Base-by-base conservation (phyloP, 148 eudicot species). In the Rhododendron kiyosumense region DNA sequence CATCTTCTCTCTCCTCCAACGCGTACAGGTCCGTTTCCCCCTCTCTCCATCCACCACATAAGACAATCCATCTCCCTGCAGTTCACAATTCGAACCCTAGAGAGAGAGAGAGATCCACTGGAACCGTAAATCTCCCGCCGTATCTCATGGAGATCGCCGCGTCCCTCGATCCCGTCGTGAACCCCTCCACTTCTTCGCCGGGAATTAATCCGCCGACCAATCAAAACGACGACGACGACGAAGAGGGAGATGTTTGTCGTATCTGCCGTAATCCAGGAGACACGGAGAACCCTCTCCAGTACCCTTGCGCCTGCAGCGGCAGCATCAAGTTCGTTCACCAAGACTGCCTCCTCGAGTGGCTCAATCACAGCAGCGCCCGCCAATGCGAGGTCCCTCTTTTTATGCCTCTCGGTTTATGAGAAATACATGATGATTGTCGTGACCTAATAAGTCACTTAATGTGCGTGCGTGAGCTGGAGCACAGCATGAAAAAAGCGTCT, bases 261-360 rank as follows among this genome's bases (percentile, higher is more conserved):
- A 95, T 95, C 89, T 95, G 98, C 59, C 89, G 98, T 48, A 95
- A 93, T 82, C 92, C 97, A 17, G 98, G 97, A 5, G 98, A 95
- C 7, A 76, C 87, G 20, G 97, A 95, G 77, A 92, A 94, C 91
- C 98, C 98, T 51, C 87, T 95, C 48, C 90, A 93, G 46, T 95
- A 95, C 85, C 98, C 97, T 0, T 95, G 98, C 83, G 98, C 97
- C 6, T 95, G 97, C 88, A 93, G 97, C 84, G 98, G 98, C 0
- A 95, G 98, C 76, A 95, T 95, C 82, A 95, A 95, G 89, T 95
- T 91, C 85, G 98, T 95, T 85, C 98, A 95, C 82, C 97, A 95
- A 86, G 97, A 95, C 88, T 95, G 98, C 75, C 96, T 95, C 73
- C 96, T 95, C 77, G 97, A 93, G 89, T 95, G 98, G 97, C 98